Conservation (phyloP, 306 rosid genomes). For the Canavalia gladiata region DNA sequence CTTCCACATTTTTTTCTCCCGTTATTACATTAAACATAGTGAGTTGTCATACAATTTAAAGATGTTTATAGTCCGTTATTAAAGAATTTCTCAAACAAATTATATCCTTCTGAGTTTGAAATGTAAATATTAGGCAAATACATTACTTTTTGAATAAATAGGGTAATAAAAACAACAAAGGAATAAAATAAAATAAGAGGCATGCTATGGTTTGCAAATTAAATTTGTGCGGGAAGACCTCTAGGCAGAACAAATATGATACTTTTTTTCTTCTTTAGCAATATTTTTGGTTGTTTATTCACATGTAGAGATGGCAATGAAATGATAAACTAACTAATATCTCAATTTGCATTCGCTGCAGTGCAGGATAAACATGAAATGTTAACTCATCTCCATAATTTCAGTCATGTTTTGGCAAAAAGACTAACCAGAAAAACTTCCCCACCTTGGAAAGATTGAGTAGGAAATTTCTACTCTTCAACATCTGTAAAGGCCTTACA, state of each 20-base stretch:
- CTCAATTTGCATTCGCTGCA: constrained; percentile 4
- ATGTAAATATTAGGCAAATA: background rate
- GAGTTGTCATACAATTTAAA: no score
- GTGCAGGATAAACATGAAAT: background rate
- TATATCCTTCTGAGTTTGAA: no score
- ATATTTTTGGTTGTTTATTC: constrained; percentile 10
- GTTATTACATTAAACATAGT: no score
- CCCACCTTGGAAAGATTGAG: background rate
- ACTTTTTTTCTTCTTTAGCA: background rate
- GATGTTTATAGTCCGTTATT: no score
- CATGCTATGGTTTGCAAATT: background rate
- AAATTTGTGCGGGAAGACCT: background rate
- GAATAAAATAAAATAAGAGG: background rate
- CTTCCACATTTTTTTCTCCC: no score
- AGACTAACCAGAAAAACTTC: constrained; percentile 17
- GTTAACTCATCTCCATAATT: background rate
- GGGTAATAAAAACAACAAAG: no score
- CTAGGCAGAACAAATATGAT: background rate
- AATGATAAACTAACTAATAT: background rate
- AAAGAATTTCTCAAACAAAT: no score
- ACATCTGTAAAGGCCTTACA: constrained; percentile 36
- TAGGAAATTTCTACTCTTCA: constrained; percentile 34
- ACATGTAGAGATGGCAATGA: constrained; percentile 8
- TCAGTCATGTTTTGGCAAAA: background rate
- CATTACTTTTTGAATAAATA: background rate